Evolutionary conservation across 108 stramenopile genomes (phyloP).

Genomic region (Pseudonitzschia pungens): DNA sequence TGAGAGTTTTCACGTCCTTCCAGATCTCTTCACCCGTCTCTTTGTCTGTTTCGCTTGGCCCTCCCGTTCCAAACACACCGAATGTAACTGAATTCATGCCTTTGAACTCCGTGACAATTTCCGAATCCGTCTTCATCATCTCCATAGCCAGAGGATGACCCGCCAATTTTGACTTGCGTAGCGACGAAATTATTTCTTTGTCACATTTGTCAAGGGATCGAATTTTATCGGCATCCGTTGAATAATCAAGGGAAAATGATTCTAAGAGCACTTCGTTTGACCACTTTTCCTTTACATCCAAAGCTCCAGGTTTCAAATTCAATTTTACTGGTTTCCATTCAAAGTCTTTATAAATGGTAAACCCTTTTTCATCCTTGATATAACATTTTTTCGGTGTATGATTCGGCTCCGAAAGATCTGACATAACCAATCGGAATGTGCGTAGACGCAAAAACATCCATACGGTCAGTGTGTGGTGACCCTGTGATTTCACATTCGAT

Average conservation of each 20-base stretch:
- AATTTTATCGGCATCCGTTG: constrained; percentile 21
- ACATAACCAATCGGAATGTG: not conserved
- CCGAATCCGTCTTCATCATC: constrained; percentile 24
- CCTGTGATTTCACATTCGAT: not conserved
- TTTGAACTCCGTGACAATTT: constrained; percentile 32
- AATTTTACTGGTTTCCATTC: constrained; percentile 37
- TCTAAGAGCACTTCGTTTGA: constrained; percentile 28
- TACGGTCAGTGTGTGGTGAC: not conserved
- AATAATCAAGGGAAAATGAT: constrained; percentile 26
- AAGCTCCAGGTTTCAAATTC: constrained; percentile 21
- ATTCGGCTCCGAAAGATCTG: constrained; percentile 15
- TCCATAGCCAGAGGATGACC: constrained; percentile 33
- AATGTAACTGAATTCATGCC: constrained; percentile 23
- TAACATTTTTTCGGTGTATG: constrained; percentile 19
- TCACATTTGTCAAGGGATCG: constrained; percentile 18
- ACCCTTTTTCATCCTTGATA: constrained; percentile 32
- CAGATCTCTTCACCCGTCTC: constrained; percentile 29
- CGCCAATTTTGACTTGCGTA: constrained; percentile 22
- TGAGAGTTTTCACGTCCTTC: constrained; percentile 28
- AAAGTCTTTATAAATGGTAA: constrained; percentile 21
- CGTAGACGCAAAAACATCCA: not conserved
- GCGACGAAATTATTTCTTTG: constrained; percentile 14
- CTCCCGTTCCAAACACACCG: constrained; percentile 15
- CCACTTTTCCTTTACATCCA: constrained; percentile 27
- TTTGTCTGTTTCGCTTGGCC: constrained; percentile 15